A percentile compares a stretch with the other conserved stretches of the same genome.
Evolutionary conservation across 169 alveolate genomes (phyloP).

Genomic region (Plasmodium ovale): DNA sequence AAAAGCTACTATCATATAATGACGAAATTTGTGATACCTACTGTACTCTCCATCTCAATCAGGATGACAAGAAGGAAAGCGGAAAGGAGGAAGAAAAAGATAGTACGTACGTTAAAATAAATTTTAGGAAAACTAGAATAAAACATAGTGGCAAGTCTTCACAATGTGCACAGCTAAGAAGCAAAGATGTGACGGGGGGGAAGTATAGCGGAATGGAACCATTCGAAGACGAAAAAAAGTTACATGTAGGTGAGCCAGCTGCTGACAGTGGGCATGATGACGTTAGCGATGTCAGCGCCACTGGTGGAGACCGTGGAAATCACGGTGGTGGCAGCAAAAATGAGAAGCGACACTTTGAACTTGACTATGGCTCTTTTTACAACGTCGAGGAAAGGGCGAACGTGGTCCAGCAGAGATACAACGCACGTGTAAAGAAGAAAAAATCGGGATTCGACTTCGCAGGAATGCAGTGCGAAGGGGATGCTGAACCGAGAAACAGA

Average conservation of each 20-base stretch:
- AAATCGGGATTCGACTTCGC: not conserved
- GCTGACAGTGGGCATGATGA: not conserved
- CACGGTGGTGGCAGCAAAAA: constrained; percentile 6
- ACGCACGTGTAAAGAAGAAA: not conserved
- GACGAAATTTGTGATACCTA: constrained; percentile 43
- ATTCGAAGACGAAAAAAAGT: too few relatives aligned
- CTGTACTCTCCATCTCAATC: not conserved
- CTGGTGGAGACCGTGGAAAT: not conserved
- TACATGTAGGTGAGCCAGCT: too few relatives aligned
- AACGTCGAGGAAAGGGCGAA: constrained; percentile 23
- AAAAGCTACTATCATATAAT: constrained; percentile 7
- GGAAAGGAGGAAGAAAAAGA: not conserved
- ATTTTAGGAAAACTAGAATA: constrained; percentile 11
- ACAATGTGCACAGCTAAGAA: constrained; percentile 3
- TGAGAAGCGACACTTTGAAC: constrained; percentile 25
- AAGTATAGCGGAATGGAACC: too few relatives aligned
- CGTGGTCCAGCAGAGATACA: not conserved
- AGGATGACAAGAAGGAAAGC: constrained; percentile 4
- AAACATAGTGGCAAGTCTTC: not conserved
- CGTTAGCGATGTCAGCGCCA: not conserved
- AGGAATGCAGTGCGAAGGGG: not conserved
- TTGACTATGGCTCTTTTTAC: constrained; percentile 53
- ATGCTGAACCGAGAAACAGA: not conserved
- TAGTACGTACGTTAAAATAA: constrained; percentile 9
- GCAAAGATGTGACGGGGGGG: not conserved